These are phyloP conservation scores for Graphium sp. DNA, from an alignment of 2,329 filamentous ascomycete species.

Conservation along the genomic window DNA sequence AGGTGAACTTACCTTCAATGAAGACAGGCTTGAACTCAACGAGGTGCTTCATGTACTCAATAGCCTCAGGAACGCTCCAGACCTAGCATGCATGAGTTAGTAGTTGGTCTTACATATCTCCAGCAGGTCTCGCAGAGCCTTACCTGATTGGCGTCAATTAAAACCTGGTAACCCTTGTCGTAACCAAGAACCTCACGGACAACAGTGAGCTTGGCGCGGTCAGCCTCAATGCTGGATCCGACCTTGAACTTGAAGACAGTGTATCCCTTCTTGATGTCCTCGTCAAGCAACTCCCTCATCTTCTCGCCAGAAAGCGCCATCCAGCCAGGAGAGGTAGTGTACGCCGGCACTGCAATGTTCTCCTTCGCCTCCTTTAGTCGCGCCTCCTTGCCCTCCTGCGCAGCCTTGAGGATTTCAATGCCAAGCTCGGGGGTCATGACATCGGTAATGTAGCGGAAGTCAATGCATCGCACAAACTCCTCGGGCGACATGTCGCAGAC, in stretches of 20 bases:
- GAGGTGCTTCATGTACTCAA: slow-evolving; percentile 48
- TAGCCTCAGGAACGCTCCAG: slow-evolving; percentile 53
- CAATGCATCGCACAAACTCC: slow-evolving; percentile 50
- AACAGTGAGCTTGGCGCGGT: slow-evolving; percentile 37
- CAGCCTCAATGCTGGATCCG: slow-evolving; percentile 38
- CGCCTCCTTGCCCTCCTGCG: slow-evolving; percentile 38
- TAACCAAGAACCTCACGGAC: slow-evolving; percentile 47
- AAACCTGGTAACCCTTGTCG: slow-evolving; percentile 46
- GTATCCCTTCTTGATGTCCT: slow-evolving; percentile 44
- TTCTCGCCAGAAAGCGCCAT: slow-evolving; percentile 51
- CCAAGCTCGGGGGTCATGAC: slow-evolving; percentile 52
- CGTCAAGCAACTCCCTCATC: slow-evolving; percentile 40
- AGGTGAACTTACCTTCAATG: slow-evolving; percentile 23
- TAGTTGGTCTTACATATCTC: not conserved
- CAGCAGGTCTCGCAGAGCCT: slow-evolving; percentile 4
- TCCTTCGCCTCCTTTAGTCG: slow-evolving; percentile 42
- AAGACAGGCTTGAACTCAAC: slow-evolving; percentile 48
- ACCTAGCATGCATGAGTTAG: slow-evolving; percentile 17
- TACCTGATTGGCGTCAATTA: slow-evolving; percentile 56
- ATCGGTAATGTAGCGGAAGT: slow-evolving; percentile 57
- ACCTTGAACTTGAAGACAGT: slow-evolving; percentile 55
- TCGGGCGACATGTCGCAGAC: slow-evolving; percentile 53
- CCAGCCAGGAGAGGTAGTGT: slow-evolving; percentile 54
- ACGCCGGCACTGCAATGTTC: slow-evolving; percentile 46
- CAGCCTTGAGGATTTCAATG: slow-evolving; percentile 37